A percentile compares a stretch with the other conserved stretches of the same genome.
These are phyloP conservation scores for Lecanosticta acicola DNA, from an alignment of 2,329 filamentous ascomycete genomes.

Conservation along the genomic window DNA sequence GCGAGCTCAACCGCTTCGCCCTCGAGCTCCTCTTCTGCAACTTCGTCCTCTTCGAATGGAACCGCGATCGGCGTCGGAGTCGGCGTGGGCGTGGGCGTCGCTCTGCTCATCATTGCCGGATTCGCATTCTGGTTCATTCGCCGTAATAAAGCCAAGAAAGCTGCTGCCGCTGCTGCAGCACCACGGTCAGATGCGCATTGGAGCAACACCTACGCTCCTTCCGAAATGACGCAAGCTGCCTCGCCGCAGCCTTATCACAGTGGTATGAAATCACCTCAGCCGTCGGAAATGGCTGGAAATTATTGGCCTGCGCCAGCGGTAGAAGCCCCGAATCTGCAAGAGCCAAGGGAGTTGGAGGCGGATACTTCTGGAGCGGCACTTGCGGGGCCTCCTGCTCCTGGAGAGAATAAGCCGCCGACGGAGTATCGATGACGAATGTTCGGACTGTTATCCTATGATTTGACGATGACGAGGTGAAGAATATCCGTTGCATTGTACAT, in stretches of 20 bases:
- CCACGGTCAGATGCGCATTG: neutral
- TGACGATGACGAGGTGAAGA: neutral
- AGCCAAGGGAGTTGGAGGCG: neutral
- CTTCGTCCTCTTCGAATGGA: neutral
- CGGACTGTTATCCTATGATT: neutral
- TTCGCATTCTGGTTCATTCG: neutral
- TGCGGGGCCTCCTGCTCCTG: neutral
- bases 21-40: neutral
- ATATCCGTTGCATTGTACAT: too few relatives aligned
- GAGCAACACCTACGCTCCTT: neutral
- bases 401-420: neutral
- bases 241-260: neutral
- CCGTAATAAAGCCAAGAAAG: neutral
- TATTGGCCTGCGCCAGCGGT: constrained; percentile 69
- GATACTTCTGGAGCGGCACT: neutral
- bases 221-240: neutral
- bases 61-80: neutral
- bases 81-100: neutral
- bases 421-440: neutral
- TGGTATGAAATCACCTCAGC: neutral
- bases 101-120: neutral
- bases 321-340: constrained; percentile 27
- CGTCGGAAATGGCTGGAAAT: constrained; percentile 54
- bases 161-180: too few relatives aligned
- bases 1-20: neutral